Conservation (phyloP, 75 land plant species). For the Sequoiadendron giganteum region DNA sequence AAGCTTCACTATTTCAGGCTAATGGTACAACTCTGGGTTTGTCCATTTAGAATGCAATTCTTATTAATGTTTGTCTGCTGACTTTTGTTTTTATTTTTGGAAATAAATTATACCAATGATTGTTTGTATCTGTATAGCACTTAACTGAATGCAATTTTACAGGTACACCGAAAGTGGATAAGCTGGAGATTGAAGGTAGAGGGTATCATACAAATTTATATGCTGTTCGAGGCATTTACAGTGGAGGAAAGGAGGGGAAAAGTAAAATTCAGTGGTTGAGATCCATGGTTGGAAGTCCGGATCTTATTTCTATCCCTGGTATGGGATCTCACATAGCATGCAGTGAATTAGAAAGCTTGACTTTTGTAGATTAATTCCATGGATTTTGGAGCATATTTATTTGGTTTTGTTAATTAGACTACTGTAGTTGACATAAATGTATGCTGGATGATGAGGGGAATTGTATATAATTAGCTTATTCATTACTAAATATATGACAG, state of each 20-base stretch:
- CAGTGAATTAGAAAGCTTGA: not conserved
- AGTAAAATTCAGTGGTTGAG: slow-evolving; percentile 97
- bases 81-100: not conserved
- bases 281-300: slow-evolving; percentile 99
- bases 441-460: not conserved
- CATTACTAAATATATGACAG: not conserved
- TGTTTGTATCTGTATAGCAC: not conserved
- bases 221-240: slow-evolving; percentile 90
- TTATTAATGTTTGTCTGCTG: not conserved
- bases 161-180: slow-evolving; percentile 84
- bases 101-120: not conserved
- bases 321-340: slow-evolving; percentile 4
- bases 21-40: not conserved
- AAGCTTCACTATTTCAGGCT: not conserved
- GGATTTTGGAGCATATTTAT: not conserved
- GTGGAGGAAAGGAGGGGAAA: slow-evolving; percentile 95
- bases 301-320: slow-evolving; percentile 96
- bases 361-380: not conserved
- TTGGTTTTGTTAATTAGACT: not conserved
- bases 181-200: slow-evolving; percentile 93
- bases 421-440: not conserved
- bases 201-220: slow-evolving; percentile 98
- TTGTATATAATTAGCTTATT: not conserved
- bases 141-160: slow-evolving; percentile 6
- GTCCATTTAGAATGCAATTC: not conserved